Base-by-base conservation (phyloP, 2,329 filamentous ascomycete genomes). In the Neophaeococcomyces mojaviensis region DNA sequence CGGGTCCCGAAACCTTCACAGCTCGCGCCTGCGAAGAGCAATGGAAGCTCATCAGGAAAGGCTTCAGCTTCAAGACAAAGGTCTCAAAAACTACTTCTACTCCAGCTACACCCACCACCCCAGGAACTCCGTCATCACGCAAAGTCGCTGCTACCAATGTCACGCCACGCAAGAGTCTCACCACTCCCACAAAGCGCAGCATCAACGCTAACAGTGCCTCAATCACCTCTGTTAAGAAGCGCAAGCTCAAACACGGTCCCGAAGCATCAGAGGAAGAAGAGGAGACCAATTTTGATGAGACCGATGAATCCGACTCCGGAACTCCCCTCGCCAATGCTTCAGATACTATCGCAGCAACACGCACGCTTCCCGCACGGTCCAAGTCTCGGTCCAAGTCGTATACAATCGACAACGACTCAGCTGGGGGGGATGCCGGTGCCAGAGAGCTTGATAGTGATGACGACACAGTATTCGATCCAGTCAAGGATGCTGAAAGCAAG, bases 401-500 rank as follows among this genome's bases (percentile, higher is more conserved):
- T 64, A 7, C 70, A 69, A 43, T 74, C 74, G 1, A 75, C 75
- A 2, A 76, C 76, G 10, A 77, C 77, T 53, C 81, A 76, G 15
- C 80, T 69, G 15, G 41, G 3, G 30, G 22, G 20, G 41, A 37
- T 28, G 41, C 32, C 16, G 33, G 41, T 10, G 32, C 41, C 5
- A 22, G 18, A 15, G 41, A 26, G 5, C 26, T 18, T n/a, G 30
- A 44, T 16, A 37, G 33, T 19, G 41, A 34, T 3, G 8, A 19
- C 2, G 41, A 44, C 22, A 24, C 22, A 7, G 15, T 8, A 26
- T 41, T 41, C 19, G n/a, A 12, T 33, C 24, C 22, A 5, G 32
- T 15, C 5, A 15, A n/a, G 32, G 32, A 35, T 19, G 18, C 32
- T 5, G 24, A 5, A 3, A 37, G 35, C 16, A 37, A 37, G 16